Base-by-base conservation (phyloP, 202 grass and related monocot genomes). In the Bolboschoenoplectus hybrid region DNA sequence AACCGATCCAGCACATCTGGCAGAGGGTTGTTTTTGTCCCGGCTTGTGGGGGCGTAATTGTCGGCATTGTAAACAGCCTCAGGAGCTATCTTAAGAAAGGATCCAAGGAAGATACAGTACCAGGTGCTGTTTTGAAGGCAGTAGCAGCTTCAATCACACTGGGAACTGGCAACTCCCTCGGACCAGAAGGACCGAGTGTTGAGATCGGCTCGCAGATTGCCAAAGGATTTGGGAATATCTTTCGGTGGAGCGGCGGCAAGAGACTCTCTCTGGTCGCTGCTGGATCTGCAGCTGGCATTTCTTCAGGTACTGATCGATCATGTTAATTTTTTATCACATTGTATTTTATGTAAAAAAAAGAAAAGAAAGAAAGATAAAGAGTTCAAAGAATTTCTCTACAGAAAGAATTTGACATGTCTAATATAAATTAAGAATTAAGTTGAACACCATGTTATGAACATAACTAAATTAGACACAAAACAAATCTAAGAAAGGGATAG, bases 121-220 rank as follows among this genome's bases (percentile, higher is more conserved):
- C 32, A 4, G 63, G 10, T 32, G 81, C 86, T 66, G 85, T 87
- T 39, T 83, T 98, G 86, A 98, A 98, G 89, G 90, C 93, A 16
- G 41, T 91, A 69, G 90, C 90, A 41, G 96, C 93, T 91, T 89
- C 96, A 80, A 90, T 98, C 79, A 98, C 96, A 0, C 93, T 98
- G 36, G 91, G 96, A 88, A 98, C 96, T 17, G 96, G 91, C 49
- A 98, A 98, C 84, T 95, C 96, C 45, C 88, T 98, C 63, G 96
- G 96, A 9, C 96, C 96, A 40, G 96, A 98, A 85, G 96, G 96
- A 56, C 96, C 93, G 49, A 98, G 93, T 81, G 96, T 98, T 10
- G 93, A 98, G 56, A 98, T 98, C 77, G 93, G 96, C 74, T 95
- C 96, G 46, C 40, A 91, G n/a, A 88, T 98, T 93, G 96, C 96